These are phyloP conservation scores for Umbelopsis sp. DNA, from an alignment of 371 early-diverging fungal genomes.

Conservation along the genomic window DNA sequence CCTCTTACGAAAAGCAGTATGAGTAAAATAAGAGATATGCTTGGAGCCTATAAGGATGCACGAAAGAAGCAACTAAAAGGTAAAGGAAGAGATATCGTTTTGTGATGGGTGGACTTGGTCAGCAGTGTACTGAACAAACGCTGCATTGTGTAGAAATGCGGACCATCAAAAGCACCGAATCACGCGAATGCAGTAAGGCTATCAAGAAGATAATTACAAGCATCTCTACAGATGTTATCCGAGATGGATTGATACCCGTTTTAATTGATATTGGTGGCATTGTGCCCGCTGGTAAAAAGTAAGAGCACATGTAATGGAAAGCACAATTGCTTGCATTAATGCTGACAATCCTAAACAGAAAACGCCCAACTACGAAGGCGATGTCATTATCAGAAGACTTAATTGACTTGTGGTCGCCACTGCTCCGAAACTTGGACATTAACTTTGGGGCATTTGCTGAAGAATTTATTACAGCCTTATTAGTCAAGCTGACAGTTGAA, in stretches of 20 bases:
- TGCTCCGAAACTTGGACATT: conserved; percentile 36
- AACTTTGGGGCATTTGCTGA: conserved; percentile 35
- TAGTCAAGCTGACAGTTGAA: conserved; percentile 33
- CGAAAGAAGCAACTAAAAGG: conserved; percentile 41
- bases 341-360: conserved; percentile 28
- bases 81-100: not conserved
- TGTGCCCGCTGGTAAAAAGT: conserved; percentile 51
- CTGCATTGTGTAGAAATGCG: not conserved
- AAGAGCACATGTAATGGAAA: conserved; percentile 9
- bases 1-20: conserved; percentile 19
- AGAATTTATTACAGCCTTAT: conserved; percentile 32
- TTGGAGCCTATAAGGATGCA: conserved; percentile 44
- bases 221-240: conserved; percentile 23
- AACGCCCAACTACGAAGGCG: conserved; percentile 36
- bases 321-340: too few species aligned
- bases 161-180: conserved; percentile 9
- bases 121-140: not conserved
- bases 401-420: conserved; percentile 45
- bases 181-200: conserved; percentile 16
- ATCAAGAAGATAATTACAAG: conserved; percentile 19
- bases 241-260: conserved; percentile 33
- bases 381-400: conserved; percentile 41
- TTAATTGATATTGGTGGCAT: conserved; percentile 48
- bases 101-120: not conserved
- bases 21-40: conserved; percentile 27